phyloP scores from a whole-genome alignment of 2,329 filamentous ascomycete genomes.

The Phyllosticta ampelicida region DNA sequence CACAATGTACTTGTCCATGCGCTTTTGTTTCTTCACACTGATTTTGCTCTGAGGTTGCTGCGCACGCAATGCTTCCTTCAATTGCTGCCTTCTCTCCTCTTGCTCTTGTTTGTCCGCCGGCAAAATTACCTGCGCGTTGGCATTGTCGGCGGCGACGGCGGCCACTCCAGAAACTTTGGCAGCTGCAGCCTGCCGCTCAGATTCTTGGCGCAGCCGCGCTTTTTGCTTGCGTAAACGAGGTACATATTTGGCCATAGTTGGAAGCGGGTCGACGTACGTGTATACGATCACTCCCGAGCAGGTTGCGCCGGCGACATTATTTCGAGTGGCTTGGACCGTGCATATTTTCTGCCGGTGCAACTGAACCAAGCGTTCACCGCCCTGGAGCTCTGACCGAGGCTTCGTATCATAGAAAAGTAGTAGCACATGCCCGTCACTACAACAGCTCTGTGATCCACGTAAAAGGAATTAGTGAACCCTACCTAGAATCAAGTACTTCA shows the following conservation, averaged over 20 bases:
- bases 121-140: slow-evolving; percentile 42
- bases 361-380: too few relatives aligned
- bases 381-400: too few relatives aligned
- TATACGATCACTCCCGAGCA: too few relatives aligned
- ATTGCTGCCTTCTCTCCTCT: slow-evolving; percentile 40
- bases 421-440: too few relatives aligned
- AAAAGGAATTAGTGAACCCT: too few relatives aligned
- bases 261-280: neutral
- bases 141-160: slow-evolving; percentile 34
- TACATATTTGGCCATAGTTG: slow-evolving; percentile 29
- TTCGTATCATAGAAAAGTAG: too few relatives aligned
- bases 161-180: slow-evolving; percentile 19
- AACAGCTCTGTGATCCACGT: too few relatives aligned
- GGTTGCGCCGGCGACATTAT: too few relatives aligned
- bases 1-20: slow-evolving; percentile 58
- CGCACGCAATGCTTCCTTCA: slow-evolving; percentile 44
- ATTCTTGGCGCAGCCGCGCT: slow-evolving; percentile 52
- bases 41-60: slow-evolving; percentile 45
- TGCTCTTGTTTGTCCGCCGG: slow-evolving; percentile 42
- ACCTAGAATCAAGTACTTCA: too few relatives aligned
- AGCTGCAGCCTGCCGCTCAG: slow-evolving; percentile 19
- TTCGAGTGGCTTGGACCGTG: too few relatives aligned
- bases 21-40: slow-evolving; percentile 55
- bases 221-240: slow-evolving; percentile 51
- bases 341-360: too few relatives aligned